Evolutionary conservation across 306 rosid genomes (phyloP).

Genomic region (Vachellia pachyceras): DNA sequence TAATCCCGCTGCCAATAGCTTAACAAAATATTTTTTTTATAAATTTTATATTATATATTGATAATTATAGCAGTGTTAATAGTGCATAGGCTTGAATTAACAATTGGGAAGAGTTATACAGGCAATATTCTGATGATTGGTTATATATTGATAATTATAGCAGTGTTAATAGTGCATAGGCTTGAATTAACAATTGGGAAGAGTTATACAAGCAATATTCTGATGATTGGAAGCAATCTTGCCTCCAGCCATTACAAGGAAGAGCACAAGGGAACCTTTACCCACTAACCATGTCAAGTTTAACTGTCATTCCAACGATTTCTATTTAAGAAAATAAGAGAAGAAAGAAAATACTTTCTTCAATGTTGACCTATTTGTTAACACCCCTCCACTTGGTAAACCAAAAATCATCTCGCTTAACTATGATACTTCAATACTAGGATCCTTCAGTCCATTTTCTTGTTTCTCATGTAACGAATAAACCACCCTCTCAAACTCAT

Average conservation of each 20-base stretch:
- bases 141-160: too few relatives aligned
- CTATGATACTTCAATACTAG: not conserved
- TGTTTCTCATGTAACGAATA: not conserved
- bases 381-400: not conserved
- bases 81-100: slow-evolving; percentile 19
- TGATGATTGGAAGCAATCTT: not conserved
- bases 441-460: not conserved
- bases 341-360: not conserved
- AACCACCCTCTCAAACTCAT: not conserved
- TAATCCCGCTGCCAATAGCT: not conserved
- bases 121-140: too few relatives aligned
- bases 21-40: not conserved
- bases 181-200: too few relatives aligned
- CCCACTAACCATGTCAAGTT: not conserved
- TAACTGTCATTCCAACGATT: not conserved
- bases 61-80: not conserved
- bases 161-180: too few relatives aligned
- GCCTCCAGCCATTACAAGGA: slow-evolving; percentile 22
- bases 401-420: not conserved
- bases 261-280: not conserved
- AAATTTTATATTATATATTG: not conserved
- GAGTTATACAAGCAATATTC: not conserved
- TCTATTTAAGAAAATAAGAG: not conserved
- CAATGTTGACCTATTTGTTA: not conserved
- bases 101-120: too few relatives aligned